Evolutionary conservation across 257 asterid genomes (phyloP).

Genomic region (Nicotiana undulata): DNA sequence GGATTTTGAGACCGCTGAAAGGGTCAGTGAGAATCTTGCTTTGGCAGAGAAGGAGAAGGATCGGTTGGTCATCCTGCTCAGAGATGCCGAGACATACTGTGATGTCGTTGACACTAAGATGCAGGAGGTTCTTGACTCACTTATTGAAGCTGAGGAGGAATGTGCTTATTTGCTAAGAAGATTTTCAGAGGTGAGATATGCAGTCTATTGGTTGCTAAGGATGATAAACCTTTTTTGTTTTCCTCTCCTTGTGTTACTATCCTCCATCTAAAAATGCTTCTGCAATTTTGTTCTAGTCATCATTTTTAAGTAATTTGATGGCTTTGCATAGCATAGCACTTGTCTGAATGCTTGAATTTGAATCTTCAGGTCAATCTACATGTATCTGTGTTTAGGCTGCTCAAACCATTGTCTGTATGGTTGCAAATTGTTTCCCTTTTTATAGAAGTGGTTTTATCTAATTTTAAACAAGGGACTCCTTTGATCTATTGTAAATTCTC

Average conservation of each 20-base stretch:
- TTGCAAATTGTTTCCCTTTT: neutral
- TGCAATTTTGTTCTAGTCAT: neutral
- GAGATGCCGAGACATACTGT: conserved; percentile 28
- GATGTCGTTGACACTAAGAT: conserved; percentile 29
- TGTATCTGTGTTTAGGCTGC: neutral
- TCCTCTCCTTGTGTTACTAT: neutral
- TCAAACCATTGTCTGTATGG: neutral
- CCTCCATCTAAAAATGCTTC: neutral
- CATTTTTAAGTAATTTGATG: neutral
- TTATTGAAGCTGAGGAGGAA: conserved; percentile 36
- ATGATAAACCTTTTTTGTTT: neutral
- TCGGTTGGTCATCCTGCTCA: conserved; percentile 9
- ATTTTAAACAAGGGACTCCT: neutral
- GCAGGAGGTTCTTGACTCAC: conserved; percentile 25
- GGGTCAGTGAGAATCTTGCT: conserved; percentile 32
- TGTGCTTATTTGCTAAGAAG: conserved; percentile 27
- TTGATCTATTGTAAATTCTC: neutral
- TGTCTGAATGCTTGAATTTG: neutral
- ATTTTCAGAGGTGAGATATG: conserved; percentile 28
- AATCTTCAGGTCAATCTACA: neutral
- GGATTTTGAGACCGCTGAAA: conserved; percentile 45
- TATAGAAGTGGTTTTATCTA: neutral
- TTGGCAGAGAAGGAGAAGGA: conserved; percentile 33
- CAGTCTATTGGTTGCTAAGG: neutral
- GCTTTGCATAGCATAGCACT: neutral